Percentiles rank a stretch among this genome's conserved stretches.
Evolutionary conservation across 371 early-diverging fungal species (phyloP).

Genomic region (Blakeslea trispora): DNA sequence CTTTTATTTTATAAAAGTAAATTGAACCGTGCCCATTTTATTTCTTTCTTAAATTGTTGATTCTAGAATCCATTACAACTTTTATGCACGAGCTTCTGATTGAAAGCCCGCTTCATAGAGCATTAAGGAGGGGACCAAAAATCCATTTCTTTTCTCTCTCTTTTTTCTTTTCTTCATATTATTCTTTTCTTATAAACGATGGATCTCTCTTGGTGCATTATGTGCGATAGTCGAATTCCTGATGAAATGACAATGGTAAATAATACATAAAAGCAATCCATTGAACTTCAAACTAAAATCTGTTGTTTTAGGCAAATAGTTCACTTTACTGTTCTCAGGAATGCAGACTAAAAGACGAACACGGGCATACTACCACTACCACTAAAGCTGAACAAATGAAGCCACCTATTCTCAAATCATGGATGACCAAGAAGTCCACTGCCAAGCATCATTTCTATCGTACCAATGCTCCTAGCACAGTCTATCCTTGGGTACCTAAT

Average conservation of each 20-base stretch:
- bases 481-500: constrained; percentile 21
- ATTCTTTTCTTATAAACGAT: neutral
- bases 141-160: too few relatives aligned
- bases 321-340: constrained; percentile 11
- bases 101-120: too few relatives aligned
- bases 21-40: neutral
- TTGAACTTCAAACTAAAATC: neutral
- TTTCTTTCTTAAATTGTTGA: too few relatives aligned
- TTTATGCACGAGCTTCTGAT: too few relatives aligned
- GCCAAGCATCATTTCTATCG: neutral
- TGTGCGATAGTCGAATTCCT: constrained; percentile 24
- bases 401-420: neutral
- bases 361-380: too few relatives aligned
- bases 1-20: neutral
- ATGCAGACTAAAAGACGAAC: constrained; percentile 1
- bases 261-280: neutral
- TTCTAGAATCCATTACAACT: too few relatives aligned
- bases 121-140: too few relatives aligned
- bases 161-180: too few relatives aligned
- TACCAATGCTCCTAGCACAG: neutral
- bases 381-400: too few relatives aligned
- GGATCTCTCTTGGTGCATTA: constrained; percentile 35
- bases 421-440: constrained; percentile 1
- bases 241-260: constrained; percentile 7
- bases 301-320: neutral